phyloP scores from a whole-genome alignment of 768 basidiomycete species.

The Xerocomellus amylosporus region DNA sequence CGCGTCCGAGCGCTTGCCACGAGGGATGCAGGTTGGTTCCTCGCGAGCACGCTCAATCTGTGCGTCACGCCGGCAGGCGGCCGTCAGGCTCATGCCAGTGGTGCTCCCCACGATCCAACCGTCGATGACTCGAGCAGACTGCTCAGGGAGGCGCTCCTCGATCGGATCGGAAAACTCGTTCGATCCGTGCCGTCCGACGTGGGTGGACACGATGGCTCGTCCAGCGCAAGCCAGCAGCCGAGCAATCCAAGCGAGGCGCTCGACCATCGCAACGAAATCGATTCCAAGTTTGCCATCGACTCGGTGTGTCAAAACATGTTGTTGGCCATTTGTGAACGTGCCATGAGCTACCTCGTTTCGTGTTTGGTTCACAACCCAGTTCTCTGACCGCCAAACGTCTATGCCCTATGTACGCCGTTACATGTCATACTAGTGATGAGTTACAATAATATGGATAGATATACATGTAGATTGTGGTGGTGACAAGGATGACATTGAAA shows the following conservation, averaged over 20 bases:
- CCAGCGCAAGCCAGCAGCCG: background rate
- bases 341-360: conserved; percentile 13
- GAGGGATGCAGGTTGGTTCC: conserved; percentile 29
- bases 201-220: background rate
- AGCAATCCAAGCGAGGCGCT: background rate
- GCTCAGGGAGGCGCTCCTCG: conserved; percentile 19
- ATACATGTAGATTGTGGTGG: background rate
- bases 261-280: background rate
- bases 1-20: conserved; percentile 25
- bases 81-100: no score
- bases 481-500: background rate
- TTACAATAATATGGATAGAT: conserved; percentile 16
- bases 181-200: background rate
- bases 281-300: conserved; percentile 10
- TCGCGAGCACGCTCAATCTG: conserved; percentile 25
- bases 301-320: conserved; percentile 27
- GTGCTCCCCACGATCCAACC: background rate
- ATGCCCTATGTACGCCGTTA: conserved; percentile 13
- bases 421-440: conserved; percentile 9
- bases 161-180: conserved; percentile 25
- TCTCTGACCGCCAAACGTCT: background rate
- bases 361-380: background rate
- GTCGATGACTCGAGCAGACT: background rate
- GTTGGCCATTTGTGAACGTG: conserved; percentile 29
- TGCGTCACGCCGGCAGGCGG: conserved; percentile 14